phyloP scores from a whole-genome alignment of 2,329 filamentous ascomycete species.

The Penicillium hordei region DNA sequence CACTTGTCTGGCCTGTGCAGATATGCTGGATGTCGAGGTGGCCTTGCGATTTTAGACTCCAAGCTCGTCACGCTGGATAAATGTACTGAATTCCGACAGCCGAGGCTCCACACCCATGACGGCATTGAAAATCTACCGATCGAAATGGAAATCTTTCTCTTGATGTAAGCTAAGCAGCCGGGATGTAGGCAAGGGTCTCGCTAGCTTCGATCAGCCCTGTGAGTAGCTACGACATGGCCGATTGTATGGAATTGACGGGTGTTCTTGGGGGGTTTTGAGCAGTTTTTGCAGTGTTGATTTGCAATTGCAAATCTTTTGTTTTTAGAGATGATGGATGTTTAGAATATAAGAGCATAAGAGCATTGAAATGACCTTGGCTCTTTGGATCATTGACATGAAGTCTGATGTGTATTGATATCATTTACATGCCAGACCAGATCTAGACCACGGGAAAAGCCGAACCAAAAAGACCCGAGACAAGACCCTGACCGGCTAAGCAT shows the following conservation, averaged over 20 bases:
- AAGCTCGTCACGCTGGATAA: background rate
- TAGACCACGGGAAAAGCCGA: constrained; percentile 1
- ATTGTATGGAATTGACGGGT: background rate
- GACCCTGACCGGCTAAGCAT: background rate
- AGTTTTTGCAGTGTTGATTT: background rate
- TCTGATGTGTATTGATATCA: background rate
- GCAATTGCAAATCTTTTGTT: background rate
- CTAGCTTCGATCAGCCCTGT: background rate
- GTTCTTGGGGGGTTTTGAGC: background rate
- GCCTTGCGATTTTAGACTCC: background rate
- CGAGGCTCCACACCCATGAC: background rate
- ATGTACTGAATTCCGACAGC: background rate
- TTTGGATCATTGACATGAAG: background rate
- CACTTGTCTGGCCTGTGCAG: too few species aligned
- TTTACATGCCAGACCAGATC: background rate
- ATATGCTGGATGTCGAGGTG: background rate
- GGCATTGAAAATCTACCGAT: background rate
- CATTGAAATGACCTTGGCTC: background rate
- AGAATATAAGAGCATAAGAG: background rate
- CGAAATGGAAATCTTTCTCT: background rate
- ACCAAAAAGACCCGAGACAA: background rate
- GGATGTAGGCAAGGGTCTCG: background rate
- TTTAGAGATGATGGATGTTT: background rate
- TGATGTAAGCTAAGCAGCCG: background rate
- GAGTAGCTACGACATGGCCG: background rate